These are phyloP conservation scores for Paecilomyces fulvus DNA, from an alignment of 2,329 filamentous ascomycete species.

Conservation along the genomic window DNA sequence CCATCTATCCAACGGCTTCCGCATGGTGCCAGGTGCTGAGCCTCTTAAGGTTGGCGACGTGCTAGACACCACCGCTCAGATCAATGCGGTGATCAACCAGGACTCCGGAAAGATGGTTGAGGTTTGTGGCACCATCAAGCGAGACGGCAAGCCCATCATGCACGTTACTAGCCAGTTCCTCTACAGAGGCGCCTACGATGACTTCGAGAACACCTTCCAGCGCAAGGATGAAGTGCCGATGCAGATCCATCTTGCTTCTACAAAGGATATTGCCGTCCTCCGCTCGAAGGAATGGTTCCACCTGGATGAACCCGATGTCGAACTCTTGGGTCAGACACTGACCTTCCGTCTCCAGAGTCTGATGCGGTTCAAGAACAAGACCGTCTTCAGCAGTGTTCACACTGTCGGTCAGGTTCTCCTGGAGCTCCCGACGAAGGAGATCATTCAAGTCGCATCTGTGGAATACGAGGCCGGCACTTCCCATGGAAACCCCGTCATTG, in stretches of 20 bases:
- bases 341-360: conserved; percentile 93
- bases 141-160: conserved; percentile 81
- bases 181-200: conserved; percentile 85
- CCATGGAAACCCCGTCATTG: conserved; percentile 91
- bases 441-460: conserved; percentile 94
- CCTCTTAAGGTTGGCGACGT: conserved; percentile 93
- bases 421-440: conserved; percentile 91
- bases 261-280: conserved; percentile 86
- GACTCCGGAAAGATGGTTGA: conserved; percentile 99
- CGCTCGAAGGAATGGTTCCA: conserved; percentile 98
- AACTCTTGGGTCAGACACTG: conserved; percentile 85
- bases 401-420: conserved; percentile 87
- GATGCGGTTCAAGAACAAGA: conserved; percentile 89
- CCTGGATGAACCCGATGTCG: conserved; percentile 72
- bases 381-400: conserved; percentile 81
- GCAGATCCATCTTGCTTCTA: conserved; percentile 78
- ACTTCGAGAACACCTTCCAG: conserved; percentile 98
- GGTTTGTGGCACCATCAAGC: conserved; percentile 92
- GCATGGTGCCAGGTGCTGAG: conserved; percentile 93
- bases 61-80: conserved; percentile 83
- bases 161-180: conserved; percentile 97
- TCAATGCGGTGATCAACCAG: conserved; percentile 97
- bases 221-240: conserved; percentile 93
- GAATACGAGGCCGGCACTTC: conserved; percentile 89
- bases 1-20: conserved; percentile 93